Evolutionary conservation across 2,329 filamentous ascomycete species (phyloP).

Genomic region (Pseudogymnoascus sp.): DNA sequence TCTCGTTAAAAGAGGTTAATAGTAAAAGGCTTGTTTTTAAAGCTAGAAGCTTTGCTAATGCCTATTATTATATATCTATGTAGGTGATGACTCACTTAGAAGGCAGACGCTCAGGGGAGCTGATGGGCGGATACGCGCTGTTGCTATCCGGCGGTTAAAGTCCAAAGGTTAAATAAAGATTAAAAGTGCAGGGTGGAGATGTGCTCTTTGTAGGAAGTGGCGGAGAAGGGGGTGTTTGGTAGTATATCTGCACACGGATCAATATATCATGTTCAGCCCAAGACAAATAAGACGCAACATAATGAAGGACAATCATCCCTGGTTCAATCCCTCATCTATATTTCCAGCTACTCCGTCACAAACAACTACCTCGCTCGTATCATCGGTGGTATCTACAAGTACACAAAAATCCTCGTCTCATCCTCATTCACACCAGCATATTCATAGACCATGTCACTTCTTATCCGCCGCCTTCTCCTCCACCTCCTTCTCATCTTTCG

Average conservation of each 20-base stretch:
- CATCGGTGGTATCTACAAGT: slow-evolving; percentile 11
- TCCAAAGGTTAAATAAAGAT: no score
- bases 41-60: no score
- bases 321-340: slow-evolving; percentile 1
- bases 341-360: slow-evolving; percentile 5
- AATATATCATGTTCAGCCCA: background rate
- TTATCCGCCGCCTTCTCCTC: background rate
- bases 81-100: no score
- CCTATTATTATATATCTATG: no score
- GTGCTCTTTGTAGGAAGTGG: background rate
- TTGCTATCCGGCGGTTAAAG: no score
- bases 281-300: background rate
- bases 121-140: no score
- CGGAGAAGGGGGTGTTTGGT: background rate
- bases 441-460: slow-evolving; percentile 13
- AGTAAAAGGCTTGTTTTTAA: no score
- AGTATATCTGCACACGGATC: background rate
- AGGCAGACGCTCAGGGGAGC: no score
- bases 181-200: no score
- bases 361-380: background rate
- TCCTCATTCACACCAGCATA: background rate
- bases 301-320: background rate
- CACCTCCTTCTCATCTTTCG: slow-evolving; percentile 9
- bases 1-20: no score
- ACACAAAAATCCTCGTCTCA: background rate